Evolutionary conservation across 2,329 filamentous ascomycete genomes (phyloP), one percentile per base, ranked within the genome.

Genomic region (Penicillium olsonii): DNA sequence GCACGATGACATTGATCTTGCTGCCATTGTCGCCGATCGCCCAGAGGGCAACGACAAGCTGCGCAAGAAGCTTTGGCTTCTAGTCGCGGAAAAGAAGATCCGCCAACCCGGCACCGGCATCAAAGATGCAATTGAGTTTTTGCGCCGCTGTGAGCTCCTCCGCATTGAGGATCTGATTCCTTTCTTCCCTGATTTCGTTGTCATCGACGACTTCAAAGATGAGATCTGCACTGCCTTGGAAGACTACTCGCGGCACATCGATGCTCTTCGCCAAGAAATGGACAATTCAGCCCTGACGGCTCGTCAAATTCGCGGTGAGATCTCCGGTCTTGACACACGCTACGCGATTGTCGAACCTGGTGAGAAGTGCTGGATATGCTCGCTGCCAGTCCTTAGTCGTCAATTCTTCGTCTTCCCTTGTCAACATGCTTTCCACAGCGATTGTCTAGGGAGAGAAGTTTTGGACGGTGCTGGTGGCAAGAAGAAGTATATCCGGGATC

Each of bases 331-430:
- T 3, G 91, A 95, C 66, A 84, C 87, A 54, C 84, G 94, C 3
- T 99, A 97, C 66, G 94, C 92, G 1, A 95, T 99, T 55, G 94
- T 99, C 6, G 92, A 96, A 68, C 92, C 94, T 0, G 94, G 94
- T 0, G 94, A 99, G 76, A 87, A 90, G 67, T 99, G 94, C 71
- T 95, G 92, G 74, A 84, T 87, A 2, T 99, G 94, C 66, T 84
- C 85, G 0, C 73, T 97, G 48, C 94, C 94, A 9, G 75, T 99
- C 45, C 79, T 99, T 14, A 92, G 88, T 65, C 77, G 92, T 45
- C 92, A 96, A 63, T 99, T 99, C 73, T 99, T 97, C 61, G 94
- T 99, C 15, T 99, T 99, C 60, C 94, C 94, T 0, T 99, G 94
- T 70, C 94, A 99, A 75, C 94, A 99, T 72, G 89, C 92, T 3